Conservation (phyloP, 2,329 filamentous ascomycete species). For the Aureobasidium leucospermi region DNA sequence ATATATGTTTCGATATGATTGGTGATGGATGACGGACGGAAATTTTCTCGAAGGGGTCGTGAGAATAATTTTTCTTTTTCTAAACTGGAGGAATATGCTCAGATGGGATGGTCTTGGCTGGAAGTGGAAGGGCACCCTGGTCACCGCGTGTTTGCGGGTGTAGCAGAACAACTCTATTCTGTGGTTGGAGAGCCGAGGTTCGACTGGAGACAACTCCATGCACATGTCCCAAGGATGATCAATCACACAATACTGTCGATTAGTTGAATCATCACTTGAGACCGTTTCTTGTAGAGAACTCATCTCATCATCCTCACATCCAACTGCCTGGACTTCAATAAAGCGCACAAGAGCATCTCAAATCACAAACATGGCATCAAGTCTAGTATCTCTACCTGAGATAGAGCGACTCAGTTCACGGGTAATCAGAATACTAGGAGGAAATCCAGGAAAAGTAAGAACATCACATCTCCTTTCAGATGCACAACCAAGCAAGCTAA, state of each 20-base stretch:
- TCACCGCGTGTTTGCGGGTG: background rate
- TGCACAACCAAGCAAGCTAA: background rate
- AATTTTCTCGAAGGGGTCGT: background rate
- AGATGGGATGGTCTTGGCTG: background rate
- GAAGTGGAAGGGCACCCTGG: background rate
- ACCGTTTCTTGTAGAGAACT: too few species aligned
- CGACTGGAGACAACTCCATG: background rate
- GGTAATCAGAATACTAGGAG: conserved; percentile 78
- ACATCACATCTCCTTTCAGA: background rate
- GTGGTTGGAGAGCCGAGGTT: background rate
- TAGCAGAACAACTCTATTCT: background rate
- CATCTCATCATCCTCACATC: background rate
- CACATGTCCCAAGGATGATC: background rate
- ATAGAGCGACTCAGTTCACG: conserved; percentile 70
- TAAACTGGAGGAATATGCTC: background rate
- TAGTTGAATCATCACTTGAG: too few species aligned
- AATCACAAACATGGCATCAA: conserved; percentile 16
- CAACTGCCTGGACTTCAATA: too few species aligned
- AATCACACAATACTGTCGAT: background rate
- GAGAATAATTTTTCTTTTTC: background rate
- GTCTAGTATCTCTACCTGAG: conserved; percentile 57
- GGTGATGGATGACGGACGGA: background rate
- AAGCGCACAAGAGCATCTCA: background rate
- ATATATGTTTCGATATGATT: background rate
- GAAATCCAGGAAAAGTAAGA: conserved; percentile 76